Conservation (phyloP, 2,329 filamentous ascomycete genomes). For the Paecilomyces sp. region DNA sequence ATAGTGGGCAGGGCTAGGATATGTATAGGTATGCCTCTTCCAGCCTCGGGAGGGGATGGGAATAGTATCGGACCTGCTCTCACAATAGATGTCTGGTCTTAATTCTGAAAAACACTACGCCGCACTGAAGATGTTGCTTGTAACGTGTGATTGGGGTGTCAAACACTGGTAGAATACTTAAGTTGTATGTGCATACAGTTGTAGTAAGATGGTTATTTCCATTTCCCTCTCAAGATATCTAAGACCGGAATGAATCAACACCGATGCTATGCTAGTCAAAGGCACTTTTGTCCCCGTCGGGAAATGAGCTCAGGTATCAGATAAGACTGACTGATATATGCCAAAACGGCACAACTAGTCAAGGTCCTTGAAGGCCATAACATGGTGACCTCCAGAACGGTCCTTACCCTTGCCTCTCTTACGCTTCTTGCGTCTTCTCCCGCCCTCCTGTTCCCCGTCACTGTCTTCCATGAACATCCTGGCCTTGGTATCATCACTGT, state of each 20-base stretch:
- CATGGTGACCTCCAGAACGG: slow-evolving; percentile 27
- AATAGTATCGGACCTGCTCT: background rate
- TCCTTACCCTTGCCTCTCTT: slow-evolving; percentile 40
- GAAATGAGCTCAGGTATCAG: background rate
- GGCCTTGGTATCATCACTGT: slow-evolving; percentile 19
- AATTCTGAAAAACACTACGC: too few species aligned
- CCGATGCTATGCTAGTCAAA: slow-evolving; percentile 2
- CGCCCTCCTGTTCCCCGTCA: slow-evolving; percentile 38
- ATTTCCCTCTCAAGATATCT: background rate
- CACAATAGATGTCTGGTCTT: background rate
- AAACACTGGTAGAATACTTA: too few species aligned
- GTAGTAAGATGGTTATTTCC: background rate
- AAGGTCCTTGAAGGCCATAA: slow-evolving; percentile 37
- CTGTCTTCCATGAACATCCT: slow-evolving; percentile 30
- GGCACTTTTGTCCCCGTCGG: background rate
- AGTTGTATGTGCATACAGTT: background rate
- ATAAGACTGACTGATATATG: background rate
- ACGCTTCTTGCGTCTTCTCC: slow-evolving; percentile 42
- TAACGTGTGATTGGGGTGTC: too few species aligned
- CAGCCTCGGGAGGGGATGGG: background rate
- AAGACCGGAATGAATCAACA: background rate
- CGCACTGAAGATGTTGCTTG: too few species aligned
- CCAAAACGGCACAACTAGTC: slow-evolving; percentile 21
- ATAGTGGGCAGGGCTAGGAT: too few species aligned
- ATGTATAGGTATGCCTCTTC: background rate